Percentiles rank a stretch among this genome's conserved stretches.
Conservation (phyloP, 1,284 basidiomycete genomes). For the Moesziomyces globuligerus region DNA sequence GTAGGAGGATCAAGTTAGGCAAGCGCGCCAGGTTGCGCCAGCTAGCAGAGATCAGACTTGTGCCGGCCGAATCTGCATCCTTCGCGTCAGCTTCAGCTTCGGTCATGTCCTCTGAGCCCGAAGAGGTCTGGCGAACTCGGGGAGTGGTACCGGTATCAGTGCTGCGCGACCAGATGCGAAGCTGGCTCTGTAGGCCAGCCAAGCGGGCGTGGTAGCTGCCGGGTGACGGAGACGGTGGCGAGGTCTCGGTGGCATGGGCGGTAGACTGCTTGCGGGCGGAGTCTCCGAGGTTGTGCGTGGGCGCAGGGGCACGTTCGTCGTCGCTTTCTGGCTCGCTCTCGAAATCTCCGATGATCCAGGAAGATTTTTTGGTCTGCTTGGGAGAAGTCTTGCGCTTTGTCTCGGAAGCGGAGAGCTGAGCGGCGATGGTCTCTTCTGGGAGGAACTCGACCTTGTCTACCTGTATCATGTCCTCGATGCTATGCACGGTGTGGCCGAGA, state of each 20-base stretch:
- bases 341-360: conserved; percentile 48
- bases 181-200: conserved; percentile 37
- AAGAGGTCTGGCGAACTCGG: conserved; percentile 24
- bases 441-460: conserved; percentile 42
- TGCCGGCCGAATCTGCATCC: conserved; percentile 10
- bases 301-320: conserved; percentile 10
- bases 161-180: conserved; percentile 41
- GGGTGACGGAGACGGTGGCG: conserved; percentile 11
- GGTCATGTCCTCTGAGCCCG: conserved; percentile 23
- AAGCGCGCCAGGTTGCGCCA: conserved; percentile 47
- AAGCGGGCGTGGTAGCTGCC: conserved; percentile 44
- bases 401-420: conserved; percentile 7
- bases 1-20: conserved; percentile 45
- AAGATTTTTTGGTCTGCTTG: conserved; percentile 31
- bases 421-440: conserved; percentile 32
- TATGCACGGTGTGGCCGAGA: conserved; percentile 22
- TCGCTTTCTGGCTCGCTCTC: conserved; percentile 41
- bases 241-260: conserved; percentile 10
- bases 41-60: conserved; percentile 39
- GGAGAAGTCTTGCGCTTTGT: conserved; percentile 26
- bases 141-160: background rate
- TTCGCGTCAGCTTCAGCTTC: conserved; percentile 15
- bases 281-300: background rate
- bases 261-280: background rate
- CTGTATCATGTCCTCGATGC: conserved; percentile 45